phyloP scores from a whole-genome alignment of 2,329 filamentous ascomycete genomes.

The Colletotrichum plurivorum region DNA sequence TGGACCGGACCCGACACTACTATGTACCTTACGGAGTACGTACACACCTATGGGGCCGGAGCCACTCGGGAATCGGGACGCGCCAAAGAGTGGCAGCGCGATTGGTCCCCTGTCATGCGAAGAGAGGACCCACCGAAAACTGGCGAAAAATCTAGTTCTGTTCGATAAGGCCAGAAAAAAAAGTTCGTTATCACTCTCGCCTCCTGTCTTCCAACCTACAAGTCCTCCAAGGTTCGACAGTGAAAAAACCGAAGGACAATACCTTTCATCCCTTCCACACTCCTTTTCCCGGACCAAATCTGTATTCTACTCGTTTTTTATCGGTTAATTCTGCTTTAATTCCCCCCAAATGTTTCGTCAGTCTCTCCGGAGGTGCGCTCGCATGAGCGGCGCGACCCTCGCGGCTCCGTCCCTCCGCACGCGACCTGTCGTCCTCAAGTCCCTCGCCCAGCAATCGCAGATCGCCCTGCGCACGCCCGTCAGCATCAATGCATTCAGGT shows the following conservation, averaged over 20 bases:
- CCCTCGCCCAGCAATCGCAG: slow-evolving; percentile 31
- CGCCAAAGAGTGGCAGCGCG: slow-evolving; percentile 11
- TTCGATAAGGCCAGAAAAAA: slow-evolving; percentile 35
- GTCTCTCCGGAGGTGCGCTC: slow-evolving; percentile 56
- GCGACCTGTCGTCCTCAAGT: slow-evolving; percentile 35
- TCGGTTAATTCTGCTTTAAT: slow-evolving; percentile 22
- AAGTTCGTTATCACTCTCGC: slow-evolving; percentile 43
- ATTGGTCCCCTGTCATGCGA: slow-evolving; percentile 7
- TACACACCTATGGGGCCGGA: neutral
- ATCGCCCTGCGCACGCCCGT: slow-evolving; percentile 22
- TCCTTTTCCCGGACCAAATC: neutral
- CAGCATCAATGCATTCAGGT: slow-evolving; percentile 41
- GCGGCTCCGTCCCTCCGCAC: slow-evolving; percentile 31
- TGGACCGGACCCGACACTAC: no score
- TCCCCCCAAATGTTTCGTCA: slow-evolving; percentile 42
- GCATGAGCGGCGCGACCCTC: slow-evolving; percentile 48
- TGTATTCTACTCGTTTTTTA: slow-evolving; percentile 16
- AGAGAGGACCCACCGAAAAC: slow-evolving; percentile 14
- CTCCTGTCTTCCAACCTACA: slow-evolving; percentile 40
- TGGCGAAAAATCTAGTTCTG: slow-evolving; percentile 11
- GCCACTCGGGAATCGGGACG: slow-evolving; percentile 1
- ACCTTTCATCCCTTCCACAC: slow-evolving; percentile 9
- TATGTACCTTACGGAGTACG: no score
- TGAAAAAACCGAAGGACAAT: slow-evolving; percentile 23
- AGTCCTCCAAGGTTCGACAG: slow-evolving; percentile 16